These are phyloP conservation scores for Oidium heveae DNA, from an alignment of 2,329 filamentous ascomycete genomes.

Conservation along the genomic window DNA sequence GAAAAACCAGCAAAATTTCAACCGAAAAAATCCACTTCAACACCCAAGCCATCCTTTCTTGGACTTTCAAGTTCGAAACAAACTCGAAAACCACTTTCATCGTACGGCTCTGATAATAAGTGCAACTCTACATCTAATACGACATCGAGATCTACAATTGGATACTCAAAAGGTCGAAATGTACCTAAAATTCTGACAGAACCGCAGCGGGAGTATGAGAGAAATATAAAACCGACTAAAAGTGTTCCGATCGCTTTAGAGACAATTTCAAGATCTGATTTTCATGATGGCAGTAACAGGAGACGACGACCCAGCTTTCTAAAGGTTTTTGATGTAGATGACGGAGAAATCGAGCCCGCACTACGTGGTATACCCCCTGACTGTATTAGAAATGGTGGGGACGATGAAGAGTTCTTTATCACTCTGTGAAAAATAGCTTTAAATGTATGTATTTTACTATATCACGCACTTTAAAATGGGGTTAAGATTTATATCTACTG, in stretches of 20 bases:
- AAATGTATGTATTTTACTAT: too few species aligned
- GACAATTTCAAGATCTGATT: conserved; percentile 24
- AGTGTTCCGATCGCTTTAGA: conserved; percentile 17
- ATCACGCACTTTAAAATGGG: too few species aligned
- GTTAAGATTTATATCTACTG: too few species aligned
- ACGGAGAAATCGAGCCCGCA: conserved; percentile 17
- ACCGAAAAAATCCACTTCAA: conserved; percentile 15
- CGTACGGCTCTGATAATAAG: conserved; percentile 22
- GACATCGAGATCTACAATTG: conserved; percentile 57
- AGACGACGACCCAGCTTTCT: conserved; percentile 25
- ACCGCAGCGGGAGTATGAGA: conserved; percentile 4
- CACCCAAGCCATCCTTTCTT: conserved; percentile 5
- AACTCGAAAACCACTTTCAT: conserved; percentile 16
- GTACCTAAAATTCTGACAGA: conserved; percentile 17
- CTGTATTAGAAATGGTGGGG: conserved; percentile 16
- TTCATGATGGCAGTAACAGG: conserved; percentile 15
- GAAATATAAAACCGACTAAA: conserved; percentile 9
- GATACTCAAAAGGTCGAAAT: conserved; percentile 55
- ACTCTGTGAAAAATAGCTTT: too few species aligned
- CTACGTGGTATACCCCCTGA: conserved; percentile 10
- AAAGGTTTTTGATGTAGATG: conserved; percentile 28
- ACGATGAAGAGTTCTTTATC: conserved; percentile 26
- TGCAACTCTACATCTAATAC: conserved; percentile 35
- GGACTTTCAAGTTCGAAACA: conserved; percentile 17
- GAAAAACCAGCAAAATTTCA: conserved; percentile 11